Conservation (phyloP, 2,329 filamentous ascomycete genomes). For the Colletotrichum horii region DNA sequence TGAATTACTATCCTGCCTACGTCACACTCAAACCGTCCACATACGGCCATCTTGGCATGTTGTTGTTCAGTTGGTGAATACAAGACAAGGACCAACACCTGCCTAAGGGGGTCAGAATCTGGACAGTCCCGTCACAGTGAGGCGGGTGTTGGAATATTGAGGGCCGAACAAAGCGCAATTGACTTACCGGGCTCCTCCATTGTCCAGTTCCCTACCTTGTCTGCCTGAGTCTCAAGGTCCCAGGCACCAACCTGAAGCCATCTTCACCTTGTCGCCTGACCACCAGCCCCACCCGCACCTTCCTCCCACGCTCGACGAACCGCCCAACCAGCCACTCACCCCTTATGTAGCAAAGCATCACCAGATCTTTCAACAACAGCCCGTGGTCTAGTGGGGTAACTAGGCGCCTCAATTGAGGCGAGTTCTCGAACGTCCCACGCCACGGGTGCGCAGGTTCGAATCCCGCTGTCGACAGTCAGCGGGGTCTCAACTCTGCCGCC, state of each 20-base stretch:
- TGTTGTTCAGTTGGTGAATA: background rate
- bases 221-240: background rate
- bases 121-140: background rate
- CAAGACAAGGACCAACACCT: background rate
- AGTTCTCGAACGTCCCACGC: background rate
- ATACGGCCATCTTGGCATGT: background rate
- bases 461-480: background rate
- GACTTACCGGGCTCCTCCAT: background rate
- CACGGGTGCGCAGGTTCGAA: conserved; percentile 7
- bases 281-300: background rate
- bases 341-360: background rate
- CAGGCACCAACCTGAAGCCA: background rate
- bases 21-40: background rate
- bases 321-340: background rate
- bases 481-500: background rate
- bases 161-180: background rate
- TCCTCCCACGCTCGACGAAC: background rate
- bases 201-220: background rate
- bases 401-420: background rate
- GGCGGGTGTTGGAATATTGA: background rate
- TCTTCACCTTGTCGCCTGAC: background rate
- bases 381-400: background rate
- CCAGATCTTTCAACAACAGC: background rate
- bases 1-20: background rate
- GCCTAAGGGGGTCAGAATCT: background rate